Percentiles rank a stretch among this genome's conserved stretches.
Conservation (phyloP, 2,329 filamentous ascomycete genomes). For the Huntiella moniliformis region DNA sequence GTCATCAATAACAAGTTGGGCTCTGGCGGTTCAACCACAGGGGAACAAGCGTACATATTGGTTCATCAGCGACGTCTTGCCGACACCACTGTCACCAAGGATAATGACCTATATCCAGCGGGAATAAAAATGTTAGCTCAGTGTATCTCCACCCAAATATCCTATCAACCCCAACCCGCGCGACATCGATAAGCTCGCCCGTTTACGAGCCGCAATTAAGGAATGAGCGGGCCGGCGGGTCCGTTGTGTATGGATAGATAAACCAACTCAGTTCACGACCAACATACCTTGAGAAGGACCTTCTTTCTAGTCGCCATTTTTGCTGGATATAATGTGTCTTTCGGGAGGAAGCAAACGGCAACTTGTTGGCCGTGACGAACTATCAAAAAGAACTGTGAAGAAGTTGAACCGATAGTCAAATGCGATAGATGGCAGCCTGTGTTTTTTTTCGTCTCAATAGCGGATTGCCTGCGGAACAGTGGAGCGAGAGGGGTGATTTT, state of each 20-base stretch:
- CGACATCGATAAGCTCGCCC: no score
- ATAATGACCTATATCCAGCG: conserved; percentile 70
- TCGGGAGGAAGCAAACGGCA: neutral
- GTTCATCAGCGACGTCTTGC: conserved; percentile 99
- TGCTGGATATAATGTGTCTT: conserved; percentile 12
- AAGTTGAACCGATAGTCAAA: neutral
- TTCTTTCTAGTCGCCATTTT: conserved; percentile 71
- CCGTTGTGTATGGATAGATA: no score
- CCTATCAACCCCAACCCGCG: no score
- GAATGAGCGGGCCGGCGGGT: no score
- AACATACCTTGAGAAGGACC: conserved; percentile 65
- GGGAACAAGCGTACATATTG: conserved; percentile 69
- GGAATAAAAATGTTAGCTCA: conserved; percentile 3
- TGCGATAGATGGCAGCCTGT: no score
- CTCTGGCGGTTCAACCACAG: conserved; percentile 1
- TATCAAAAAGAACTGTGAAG: neutral
- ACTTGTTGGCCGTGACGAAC: no score
- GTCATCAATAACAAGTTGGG: neutral
- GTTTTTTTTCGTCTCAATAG: no score
- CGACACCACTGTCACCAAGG: conserved; percentile 93
- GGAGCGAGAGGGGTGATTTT: no score
- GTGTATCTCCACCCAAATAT: neutral
- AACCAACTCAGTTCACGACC: neutral
- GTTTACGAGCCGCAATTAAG: no score
- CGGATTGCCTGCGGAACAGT: no score